Evolutionary conservation across 176 grass and related monocot genomes (phyloP).

Genomic region (Themeda triandra): DNA sequence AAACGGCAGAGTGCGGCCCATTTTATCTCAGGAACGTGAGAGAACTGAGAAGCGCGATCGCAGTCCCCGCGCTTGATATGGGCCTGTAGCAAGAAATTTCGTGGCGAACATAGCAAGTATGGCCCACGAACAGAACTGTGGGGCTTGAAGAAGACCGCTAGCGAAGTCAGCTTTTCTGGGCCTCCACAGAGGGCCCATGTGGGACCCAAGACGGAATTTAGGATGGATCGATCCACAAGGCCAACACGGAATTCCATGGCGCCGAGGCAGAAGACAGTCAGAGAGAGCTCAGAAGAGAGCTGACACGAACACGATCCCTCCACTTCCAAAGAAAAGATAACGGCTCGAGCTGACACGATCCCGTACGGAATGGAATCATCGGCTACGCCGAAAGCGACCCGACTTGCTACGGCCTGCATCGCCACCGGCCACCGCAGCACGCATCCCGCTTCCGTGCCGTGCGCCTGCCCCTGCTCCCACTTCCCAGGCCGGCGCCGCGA

Average conservation of each 20-base stretch:
- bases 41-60: too few relatives aligned
- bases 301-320: background rate
- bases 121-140: background rate
- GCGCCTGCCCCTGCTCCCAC: too few relatives aligned
- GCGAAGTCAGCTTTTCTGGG: background rate
- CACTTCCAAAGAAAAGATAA: background rate
- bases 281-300: background rate
- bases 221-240: background rate
- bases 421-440: background rate
- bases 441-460: background rate
- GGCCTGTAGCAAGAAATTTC: background rate
- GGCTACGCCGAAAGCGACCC: constrained; percentile 10
- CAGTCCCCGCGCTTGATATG: too few relatives aligned
- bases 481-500: background rate
- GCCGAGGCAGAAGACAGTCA: background rate
- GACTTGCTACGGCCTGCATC: background rate
- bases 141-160: background rate
- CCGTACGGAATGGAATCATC: background rate
- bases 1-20: too few relatives aligned
- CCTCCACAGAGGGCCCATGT: background rate
- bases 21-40: too few relatives aligned
- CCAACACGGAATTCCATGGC: constrained; percentile 16
- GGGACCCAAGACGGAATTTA: background rate
- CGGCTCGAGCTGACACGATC: background rate
- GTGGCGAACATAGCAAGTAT: background rate